Percentiles rank a stretch among this genome's conserved stretches.
Conservation (phyloP, 2,329 filamentous ascomycete species). For the Colletotrichum noveboracense region DNA sequence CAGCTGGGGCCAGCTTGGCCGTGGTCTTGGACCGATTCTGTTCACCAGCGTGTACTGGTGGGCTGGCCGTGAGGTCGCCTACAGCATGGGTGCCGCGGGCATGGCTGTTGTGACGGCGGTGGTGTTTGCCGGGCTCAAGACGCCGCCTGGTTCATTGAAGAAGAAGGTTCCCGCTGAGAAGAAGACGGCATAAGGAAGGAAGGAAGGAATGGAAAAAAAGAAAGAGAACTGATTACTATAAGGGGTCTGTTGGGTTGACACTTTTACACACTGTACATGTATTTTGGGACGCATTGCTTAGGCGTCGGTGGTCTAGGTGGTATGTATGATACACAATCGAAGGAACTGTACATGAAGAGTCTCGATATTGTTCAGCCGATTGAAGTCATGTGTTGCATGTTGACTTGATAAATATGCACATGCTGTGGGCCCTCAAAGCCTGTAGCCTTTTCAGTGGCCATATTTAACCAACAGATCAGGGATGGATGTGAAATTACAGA, state of each 20-base stretch:
- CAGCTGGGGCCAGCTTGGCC: slow-evolving; percentile 83
- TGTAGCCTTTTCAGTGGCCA: background rate
- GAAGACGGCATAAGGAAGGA: background rate
- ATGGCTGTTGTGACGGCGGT: slow-evolving; percentile 77
- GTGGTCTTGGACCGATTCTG: slow-evolving; percentile 83
- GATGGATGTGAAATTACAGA: background rate
- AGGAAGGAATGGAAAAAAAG: background rate
- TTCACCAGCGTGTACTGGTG: slow-evolving; percentile 99
- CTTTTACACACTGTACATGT: background rate
- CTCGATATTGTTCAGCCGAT: too few relatives aligned
- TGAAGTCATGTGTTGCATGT: background rate
- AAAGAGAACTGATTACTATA: background rate
- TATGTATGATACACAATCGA: background rate
- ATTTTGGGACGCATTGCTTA: background rate
- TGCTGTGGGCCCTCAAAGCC: background rate
- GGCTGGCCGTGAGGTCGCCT: slow-evolving; percentile 88
- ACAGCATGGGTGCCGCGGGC: slow-evolving; percentile 78
- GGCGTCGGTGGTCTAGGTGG: background rate
- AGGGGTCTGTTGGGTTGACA: background rate
- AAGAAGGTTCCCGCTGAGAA: slow-evolving; percentile 20
- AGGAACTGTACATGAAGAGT: slow-evolving; percentile 19
- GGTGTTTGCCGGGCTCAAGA: slow-evolving; percentile 75
- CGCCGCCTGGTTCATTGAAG: slow-evolving; percentile 52
- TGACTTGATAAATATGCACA: background rate
- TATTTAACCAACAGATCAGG: background rate